These are phyloP conservation scores for Austroboletus eburneus DNA, from an alignment of 768 basidiomycete species.

Conservation along the genomic window DNA sequence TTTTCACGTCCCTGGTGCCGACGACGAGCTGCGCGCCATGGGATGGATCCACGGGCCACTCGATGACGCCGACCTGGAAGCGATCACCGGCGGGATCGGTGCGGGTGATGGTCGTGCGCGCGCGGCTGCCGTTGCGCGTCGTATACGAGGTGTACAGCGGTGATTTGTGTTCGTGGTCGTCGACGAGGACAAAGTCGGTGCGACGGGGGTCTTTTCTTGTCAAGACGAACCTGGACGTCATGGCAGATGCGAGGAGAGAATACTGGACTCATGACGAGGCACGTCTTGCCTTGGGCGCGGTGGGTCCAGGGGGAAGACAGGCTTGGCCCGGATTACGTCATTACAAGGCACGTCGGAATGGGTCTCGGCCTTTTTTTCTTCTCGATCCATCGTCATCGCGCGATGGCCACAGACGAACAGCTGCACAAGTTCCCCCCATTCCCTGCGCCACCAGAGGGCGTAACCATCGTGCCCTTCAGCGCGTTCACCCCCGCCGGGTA, in stretches of 20 bases:
- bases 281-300: not conserved
- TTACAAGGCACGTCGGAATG: not conserved
- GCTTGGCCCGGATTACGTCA: slow-evolving; percentile 10
- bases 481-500: slow-evolving; percentile 34
- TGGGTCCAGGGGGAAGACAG: not conserved
- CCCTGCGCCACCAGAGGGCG: slow-evolving; percentile 38
- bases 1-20: slow-evolving; percentile 23
- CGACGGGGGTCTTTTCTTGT: slow-evolving; percentile 23
- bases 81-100: slow-evolving; percentile 16
- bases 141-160: slow-evolving; percentile 23
- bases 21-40: slow-evolving; percentile 16
- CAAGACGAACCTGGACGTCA: slow-evolving; percentile 22
- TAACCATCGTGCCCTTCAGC: slow-evolving; percentile 40
- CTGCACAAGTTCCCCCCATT: slow-evolving; percentile 43
- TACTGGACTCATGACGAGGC: not conserved
- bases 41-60: slow-evolving; percentile 19
- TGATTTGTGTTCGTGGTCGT: too few relatives aligned
- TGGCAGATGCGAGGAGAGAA: not conserved
- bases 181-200: slow-evolving; percentile 20
- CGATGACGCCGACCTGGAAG: slow-evolving; percentile 27
- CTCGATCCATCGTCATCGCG: not conserved
- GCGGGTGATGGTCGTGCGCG: slow-evolving; percentile 25
- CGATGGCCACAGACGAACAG: not conserved
- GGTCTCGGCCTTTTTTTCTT: not conserved
- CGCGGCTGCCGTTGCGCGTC: slow-evolving; percentile 8